phyloP scores from a whole-genome alignment of 2,329 filamentous ascomycete species.

The Colletotrichum chrysophilum region DNA sequence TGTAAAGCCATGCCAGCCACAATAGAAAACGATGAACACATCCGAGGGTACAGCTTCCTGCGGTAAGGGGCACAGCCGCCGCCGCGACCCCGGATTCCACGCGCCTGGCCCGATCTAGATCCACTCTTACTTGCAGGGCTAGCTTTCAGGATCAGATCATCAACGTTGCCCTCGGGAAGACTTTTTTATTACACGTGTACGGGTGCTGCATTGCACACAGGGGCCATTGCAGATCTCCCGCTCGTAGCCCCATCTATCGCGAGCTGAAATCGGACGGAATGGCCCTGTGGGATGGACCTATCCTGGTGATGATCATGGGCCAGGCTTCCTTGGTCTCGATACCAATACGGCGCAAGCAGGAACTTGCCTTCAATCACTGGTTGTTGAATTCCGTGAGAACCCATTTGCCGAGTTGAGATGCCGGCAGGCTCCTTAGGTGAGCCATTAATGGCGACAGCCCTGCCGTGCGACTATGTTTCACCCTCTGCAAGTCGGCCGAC shows the following conservation, averaged over 20 bases:
- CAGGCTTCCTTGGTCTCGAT: neutral
- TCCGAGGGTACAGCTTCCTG: neutral
- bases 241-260: neutral
- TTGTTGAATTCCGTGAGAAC: neutral
- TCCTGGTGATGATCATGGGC: neutral
- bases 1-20: neutral
- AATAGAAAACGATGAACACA: neutral
- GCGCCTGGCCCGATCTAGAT: neutral
- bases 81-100: neutral
- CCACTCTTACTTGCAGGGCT: neutral
- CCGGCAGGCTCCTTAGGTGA: neutral
- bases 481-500: neutral
- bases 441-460: neutral
- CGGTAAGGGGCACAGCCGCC: neutral
- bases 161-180: neutral
- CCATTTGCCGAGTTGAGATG: neutral
- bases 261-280: neutral
- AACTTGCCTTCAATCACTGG: neutral
- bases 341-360: neutral
- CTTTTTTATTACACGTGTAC: neutral
- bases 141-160: neutral
- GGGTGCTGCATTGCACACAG: neutral
- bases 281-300: neutral
- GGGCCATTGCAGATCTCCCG: slow-evolving; percentile 1
- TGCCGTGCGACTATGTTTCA: neutral